Percentiles rank a stretch among this genome's conserved stretches.
phyloP scores from a whole-genome alignment of 257 asterid genomes.

The Ballota nigra region DNA sequence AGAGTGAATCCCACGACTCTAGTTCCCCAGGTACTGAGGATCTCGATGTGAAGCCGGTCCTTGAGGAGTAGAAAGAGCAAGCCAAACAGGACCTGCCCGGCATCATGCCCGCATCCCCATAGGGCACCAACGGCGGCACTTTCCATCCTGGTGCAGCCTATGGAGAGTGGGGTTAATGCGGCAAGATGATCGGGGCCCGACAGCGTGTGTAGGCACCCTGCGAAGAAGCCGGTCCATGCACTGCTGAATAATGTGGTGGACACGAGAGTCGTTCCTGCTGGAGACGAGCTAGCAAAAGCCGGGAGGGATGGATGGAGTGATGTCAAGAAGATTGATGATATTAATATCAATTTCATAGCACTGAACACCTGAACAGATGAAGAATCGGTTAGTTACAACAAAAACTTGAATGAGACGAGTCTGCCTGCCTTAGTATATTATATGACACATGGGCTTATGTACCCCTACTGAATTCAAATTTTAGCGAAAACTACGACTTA shows the following conservation, averaged over 20 bases:
- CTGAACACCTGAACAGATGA: constrained; percentile 50
- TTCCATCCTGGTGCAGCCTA: constrained; percentile 75
- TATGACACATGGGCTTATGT: too few relatives aligned
- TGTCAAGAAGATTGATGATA: constrained; percentile 52
- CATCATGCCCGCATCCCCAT: constrained; percentile 99
- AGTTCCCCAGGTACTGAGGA: constrained; percentile 81
- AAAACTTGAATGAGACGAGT: too few relatives aligned
- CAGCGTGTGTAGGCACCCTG: constrained; percentile 93
- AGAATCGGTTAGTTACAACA: neutral
- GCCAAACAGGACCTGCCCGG: constrained; percentile 85
- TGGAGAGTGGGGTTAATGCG: constrained; percentile 92
- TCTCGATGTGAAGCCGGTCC: constrained; percentile 86
- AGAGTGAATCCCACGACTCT: constrained; percentile 81
- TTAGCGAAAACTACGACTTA: too few relatives aligned
- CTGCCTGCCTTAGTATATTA: too few relatives aligned
- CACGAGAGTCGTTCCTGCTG: constrained; percentile 42
- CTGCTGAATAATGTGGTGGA: constrained; percentile 62
- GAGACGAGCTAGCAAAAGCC: constrained; percentile 55
- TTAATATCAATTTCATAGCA: constrained; percentile 39
- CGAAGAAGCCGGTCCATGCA: constrained; percentile 95
- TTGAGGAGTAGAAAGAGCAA: constrained; percentile 69
- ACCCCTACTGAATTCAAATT: too few relatives aligned
- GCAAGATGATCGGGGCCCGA: constrained; percentile 99
- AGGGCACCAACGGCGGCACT: constrained; percentile 97
- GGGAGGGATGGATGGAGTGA: constrained; percentile 62